These are phyloP conservation scores for Verticillium isaacii DNA, from an alignment of 2,329 filamentous ascomycete genomes.

Conservation along the genomic window DNA sequence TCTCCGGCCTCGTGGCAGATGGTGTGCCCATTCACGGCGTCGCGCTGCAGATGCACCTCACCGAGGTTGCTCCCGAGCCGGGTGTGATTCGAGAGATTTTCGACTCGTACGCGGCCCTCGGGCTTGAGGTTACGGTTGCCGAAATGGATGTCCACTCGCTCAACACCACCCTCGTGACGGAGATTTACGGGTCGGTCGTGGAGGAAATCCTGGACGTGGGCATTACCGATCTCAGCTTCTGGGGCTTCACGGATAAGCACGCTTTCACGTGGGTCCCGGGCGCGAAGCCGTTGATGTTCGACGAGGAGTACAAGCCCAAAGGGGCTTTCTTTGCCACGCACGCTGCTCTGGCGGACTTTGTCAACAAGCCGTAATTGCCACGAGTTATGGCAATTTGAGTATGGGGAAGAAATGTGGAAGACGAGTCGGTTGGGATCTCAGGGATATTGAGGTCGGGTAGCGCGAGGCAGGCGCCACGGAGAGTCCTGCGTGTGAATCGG, in stretches of 20 bases:
- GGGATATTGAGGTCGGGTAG: too few species aligned
- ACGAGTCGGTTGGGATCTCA: too few species aligned
- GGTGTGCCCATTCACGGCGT: conserved; percentile 64
- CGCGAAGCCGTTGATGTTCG: conserved; percentile 49
- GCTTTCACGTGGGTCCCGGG: conserved; percentile 42
- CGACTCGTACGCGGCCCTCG: conserved; percentile 31
- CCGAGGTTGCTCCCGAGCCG: neutral
- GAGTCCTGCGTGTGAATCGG: neutral
- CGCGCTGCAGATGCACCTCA: conserved; percentile 18
- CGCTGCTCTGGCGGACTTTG: neutral
- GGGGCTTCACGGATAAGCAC: conserved; percentile 45
- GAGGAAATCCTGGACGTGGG: conserved; percentile 51
- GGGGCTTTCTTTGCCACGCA: conserved; percentile 25
- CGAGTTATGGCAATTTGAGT: too few species aligned
- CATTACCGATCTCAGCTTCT: conserved; percentile 61
- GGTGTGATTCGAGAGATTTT: conserved; percentile 4
- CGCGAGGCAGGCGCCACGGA: neutral
- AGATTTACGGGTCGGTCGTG: conserved; percentile 55
- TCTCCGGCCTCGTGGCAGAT: conserved; percentile 45
- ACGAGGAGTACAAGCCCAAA: conserved; percentile 46
- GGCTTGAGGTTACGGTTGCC: conserved; percentile 58
- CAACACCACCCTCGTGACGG: conserved; percentile 40
- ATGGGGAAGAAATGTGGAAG: too few species aligned
- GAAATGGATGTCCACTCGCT: conserved; percentile 55
- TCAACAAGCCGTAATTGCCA: neutral